Evolutionary conservation across 2,329 filamentous ascomycete species (phyloP), one percentile per base, ranked within the genome.

Genomic region (Phialocephala sp.): DNA sequence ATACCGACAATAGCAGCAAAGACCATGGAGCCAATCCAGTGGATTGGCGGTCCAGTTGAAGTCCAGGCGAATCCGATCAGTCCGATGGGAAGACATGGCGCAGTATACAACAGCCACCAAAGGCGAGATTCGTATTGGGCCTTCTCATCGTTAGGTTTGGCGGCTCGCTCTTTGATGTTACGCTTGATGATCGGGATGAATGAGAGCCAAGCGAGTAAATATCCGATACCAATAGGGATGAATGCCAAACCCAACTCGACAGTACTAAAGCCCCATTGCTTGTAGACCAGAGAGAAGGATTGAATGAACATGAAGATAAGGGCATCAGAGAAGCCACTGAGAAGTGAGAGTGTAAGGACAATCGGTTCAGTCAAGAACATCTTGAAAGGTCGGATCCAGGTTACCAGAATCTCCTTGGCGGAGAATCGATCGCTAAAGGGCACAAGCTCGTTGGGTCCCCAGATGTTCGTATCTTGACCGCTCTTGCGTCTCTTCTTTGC

Each of bases 241-340:
- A 92, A 90, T 0, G 85, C 77, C 24, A 91, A 79, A 0, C 88
- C 88, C 1, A 87, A 78, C 9, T 83, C 77, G 1, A 88, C 77
- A 8, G 83, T 81, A 24, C 78, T 78, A 70, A 92, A 92, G 54
- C 78, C 73, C 88, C 89, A 93, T 72, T 91, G 87, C 18, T 80
- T 77, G 72, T 91, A 91, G 1, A 93, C 89, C 1, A 91, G 81
- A 0, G 80, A 78, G 71, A 91, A 93, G 0, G 87, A 90, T 75
- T 92, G 88, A 62, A 92, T 87, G 75, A 90, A 91, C 82, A 91
- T 91, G 80, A 92, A 93, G 77, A 92, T 92, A 4, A 93, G 84
- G 2, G 89, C 89, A 66, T 92, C 90, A 11, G 85, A 87, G 80
- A 92, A 92, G 37, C 90, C 90, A 2, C 85, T 89, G 5, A 92